Conservation (phyloP, 2,329 filamentous ascomycete genomes). For the Celoporthe dispersa region DNA sequence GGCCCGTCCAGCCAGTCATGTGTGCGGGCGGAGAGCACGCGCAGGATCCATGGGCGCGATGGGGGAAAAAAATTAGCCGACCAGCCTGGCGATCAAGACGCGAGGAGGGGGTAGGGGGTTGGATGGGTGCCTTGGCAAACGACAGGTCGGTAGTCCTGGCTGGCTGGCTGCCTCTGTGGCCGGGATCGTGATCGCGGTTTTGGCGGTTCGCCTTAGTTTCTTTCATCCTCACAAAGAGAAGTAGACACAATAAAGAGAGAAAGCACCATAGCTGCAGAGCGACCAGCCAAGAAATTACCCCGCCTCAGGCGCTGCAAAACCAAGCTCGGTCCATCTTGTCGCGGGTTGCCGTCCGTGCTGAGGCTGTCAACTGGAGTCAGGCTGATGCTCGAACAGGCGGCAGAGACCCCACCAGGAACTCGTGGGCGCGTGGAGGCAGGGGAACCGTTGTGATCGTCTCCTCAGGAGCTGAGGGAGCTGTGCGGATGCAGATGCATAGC, state of each 20-base stretch:
- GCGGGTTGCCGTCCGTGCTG: neutral
- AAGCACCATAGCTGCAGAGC: neutral
- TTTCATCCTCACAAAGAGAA: neutral
- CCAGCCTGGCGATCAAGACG: neutral
- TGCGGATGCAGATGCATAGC: neutral
- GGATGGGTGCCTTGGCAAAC: neutral
- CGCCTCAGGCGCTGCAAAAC: neutral
- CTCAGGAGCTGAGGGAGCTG: neutral
- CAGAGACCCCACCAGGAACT: neutral
- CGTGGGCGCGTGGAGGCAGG: neutral
- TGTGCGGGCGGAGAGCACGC: neutral
- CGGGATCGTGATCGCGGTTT: neutral
- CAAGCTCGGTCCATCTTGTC: neutral
- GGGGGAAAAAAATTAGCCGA: neutral
- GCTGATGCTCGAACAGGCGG: neutral
- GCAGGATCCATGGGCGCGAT: neutral
- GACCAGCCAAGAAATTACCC: neutral
- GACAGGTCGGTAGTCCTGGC: neutral
- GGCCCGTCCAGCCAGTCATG: neutral
- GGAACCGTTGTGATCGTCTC: neutral
- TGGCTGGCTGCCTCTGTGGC: neutral
- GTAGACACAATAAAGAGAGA: neutral
- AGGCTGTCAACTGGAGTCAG: neutral
- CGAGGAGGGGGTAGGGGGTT: neutral
- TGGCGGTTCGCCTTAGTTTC: neutral